Evolutionary conservation across 148 eudicot genomes (phyloP).

Genomic region (Rhododendron mucronatum): DNA sequence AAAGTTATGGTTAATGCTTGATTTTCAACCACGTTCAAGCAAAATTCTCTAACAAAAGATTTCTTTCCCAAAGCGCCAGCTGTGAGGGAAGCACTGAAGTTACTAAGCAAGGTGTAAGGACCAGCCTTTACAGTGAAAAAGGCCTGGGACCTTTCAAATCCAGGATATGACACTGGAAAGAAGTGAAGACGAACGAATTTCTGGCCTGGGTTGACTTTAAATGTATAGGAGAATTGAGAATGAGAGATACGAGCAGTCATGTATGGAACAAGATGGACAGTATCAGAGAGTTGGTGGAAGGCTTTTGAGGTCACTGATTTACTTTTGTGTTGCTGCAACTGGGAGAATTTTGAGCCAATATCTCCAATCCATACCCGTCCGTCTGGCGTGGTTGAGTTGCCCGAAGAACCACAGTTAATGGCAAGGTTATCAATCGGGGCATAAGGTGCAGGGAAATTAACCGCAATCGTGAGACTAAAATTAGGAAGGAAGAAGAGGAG

Average conservation of each 20-base stretch:
- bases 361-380: not conserved
- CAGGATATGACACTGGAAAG: not conserved
- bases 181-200: conserved; percentile 18
- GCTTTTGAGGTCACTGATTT: not conserved
- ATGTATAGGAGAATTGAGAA: not conserved
- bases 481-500: not conserved
- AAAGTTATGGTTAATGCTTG: not conserved
- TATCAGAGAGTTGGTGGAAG: not conserved
- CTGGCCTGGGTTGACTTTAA: not conserved
- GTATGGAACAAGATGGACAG: not conserved
- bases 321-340: not conserved
- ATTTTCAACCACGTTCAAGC: not conserved
- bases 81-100: not conserved
- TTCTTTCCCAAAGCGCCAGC: not conserved
- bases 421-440: not conserved
- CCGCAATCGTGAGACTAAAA: not conserved
- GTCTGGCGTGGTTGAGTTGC: not conserved
- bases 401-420: not conserved
- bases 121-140: conserved; percentile 21
- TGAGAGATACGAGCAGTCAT: conserved; percentile 11
- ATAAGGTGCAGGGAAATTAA: not conserved
- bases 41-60: not conserved
- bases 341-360: not conserved
- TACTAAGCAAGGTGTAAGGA: conserved; percentile 6
- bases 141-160: conserved; percentile 10